Percentiles rank a stretch among this genome's conserved stretches.
Conservation (phyloP, 2,329 filamentous ascomycete genomes). For the Daldinia sp. region DNA sequence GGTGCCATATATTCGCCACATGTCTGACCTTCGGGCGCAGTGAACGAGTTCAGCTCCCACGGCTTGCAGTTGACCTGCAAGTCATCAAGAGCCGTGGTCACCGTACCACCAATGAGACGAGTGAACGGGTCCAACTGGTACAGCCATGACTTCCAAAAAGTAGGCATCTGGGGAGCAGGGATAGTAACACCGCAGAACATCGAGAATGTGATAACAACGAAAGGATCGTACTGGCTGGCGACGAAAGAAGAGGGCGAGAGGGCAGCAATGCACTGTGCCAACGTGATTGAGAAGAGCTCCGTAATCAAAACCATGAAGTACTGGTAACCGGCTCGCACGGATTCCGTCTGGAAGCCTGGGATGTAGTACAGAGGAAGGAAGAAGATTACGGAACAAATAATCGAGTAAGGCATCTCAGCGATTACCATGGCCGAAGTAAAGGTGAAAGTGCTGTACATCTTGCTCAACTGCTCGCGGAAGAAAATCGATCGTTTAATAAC, state of each 20-base stretch:
- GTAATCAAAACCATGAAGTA: conserved; percentile 88
- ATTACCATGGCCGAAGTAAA: conserved; percentile 84
- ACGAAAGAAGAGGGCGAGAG: conserved; percentile 84
- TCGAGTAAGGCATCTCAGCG: conserved; percentile 85
- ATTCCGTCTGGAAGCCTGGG: conserved; percentile 74
- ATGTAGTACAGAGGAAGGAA: conserved; percentile 89
- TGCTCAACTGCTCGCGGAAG: conserved; percentile 86
- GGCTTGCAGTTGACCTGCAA: conserved; percentile 70
- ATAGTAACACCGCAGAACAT: conserved; percentile 92
- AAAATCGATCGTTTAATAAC: conserved; percentile 83
- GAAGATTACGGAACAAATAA: conserved; percentile 83
- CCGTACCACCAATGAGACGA: conserved; percentile 81
- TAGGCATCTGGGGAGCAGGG: conserved; percentile 79
- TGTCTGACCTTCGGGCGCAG: conserved; percentile 71
- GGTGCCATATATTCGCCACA: conserved; percentile 81
- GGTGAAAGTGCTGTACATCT: conserved; percentile 85
- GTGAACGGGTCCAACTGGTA: conserved; percentile 89
- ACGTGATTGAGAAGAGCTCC: conserved; percentile 84
- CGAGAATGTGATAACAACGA: conserved; percentile 83
- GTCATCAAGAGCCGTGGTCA: conserved; percentile 80
- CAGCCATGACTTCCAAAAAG: conserved; percentile 83
- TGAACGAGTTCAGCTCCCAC: conserved; percentile 75
- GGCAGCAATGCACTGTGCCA: conserved; percentile 81
- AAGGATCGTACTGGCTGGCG: conserved; percentile 82
- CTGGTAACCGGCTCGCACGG: conserved; percentile 81